Conservation (phyloP, 768 basidiomycete species). For the Podaxis sp. region DNA sequence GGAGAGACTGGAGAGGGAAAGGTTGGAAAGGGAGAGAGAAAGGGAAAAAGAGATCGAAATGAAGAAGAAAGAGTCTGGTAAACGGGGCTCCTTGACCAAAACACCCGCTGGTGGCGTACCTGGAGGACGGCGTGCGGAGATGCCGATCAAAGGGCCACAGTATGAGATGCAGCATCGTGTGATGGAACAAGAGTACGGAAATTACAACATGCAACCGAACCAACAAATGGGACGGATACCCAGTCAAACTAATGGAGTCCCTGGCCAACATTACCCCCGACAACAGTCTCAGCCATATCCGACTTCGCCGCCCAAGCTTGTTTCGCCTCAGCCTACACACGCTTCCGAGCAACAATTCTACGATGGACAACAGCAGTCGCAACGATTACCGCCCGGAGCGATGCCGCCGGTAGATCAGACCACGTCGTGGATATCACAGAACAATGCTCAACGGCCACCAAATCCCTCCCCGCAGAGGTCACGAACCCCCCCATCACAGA, state of each 20-base stretch:
- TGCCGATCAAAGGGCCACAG: constrained; percentile 82
- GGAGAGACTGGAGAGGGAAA: constrained; percentile 41
- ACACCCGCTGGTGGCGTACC: constrained; percentile 43
- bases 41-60: constrained; percentile 50
- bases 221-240: constrained; percentile 20
- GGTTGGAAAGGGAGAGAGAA: constrained; percentile 41
- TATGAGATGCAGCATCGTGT: constrained; percentile 94
- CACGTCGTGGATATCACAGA: constrained; percentile 24
- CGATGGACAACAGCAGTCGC: constrained; percentile 30
- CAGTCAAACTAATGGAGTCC: constrained; percentile 15
- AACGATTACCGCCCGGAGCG: constrained; percentile 55
- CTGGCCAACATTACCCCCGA: constrained; percentile 30
- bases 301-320: constrained; percentile 18
- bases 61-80: constrained; percentile 54
- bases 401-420: constrained; percentile 54
- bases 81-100: constrained; percentile 68
- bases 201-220: constrained; percentile 36
- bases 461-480: constrained; percentile 32
- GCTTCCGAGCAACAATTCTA: constrained; percentile 38
- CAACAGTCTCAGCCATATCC: constrained; percentile 22
- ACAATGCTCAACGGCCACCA: constrained; percentile 20
- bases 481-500: constrained; percentile 51
- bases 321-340: constrained; percentile 28
- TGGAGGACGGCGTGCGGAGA: constrained; percentile 73
- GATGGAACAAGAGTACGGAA: constrained; percentile 85